Base-by-base conservation (phyloP, 345 rosid genomes). In the Rhizophora mangle region DNA sequence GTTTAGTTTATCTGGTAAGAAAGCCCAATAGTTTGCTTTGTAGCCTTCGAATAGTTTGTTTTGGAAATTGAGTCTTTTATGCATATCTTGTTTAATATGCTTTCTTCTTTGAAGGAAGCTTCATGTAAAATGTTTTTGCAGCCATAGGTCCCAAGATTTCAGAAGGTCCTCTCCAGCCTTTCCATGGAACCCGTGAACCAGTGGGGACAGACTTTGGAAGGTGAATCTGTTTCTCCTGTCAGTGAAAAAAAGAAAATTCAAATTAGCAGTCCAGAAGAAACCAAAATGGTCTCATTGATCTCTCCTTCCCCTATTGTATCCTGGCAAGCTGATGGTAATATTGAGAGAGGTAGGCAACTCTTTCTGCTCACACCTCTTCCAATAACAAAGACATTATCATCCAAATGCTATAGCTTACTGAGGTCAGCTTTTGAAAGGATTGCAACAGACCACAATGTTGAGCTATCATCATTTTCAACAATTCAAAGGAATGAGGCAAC, bases 251-350 rank as follows among this genome's bases (percentile, higher is more conserved):
- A 77, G 26, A 63, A 68, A 63, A 75, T 79, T 29, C 83, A 83
- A 29, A 63, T 80, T 68, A 85, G 74, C 52, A 95, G 96, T 82
- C 96, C 94, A 43, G 91, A 85, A 46, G 78, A 82, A 71, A 80
- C 43, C 24, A 74, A 72, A 4, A 72, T 72, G 68, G 84, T 81
- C 65, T 76, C 87, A 2, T 68, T 95, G 72, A 82, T 95, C 58
- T 95, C 99, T 76, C 98, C 97, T 70, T 95, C 98, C 64, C 98
- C 99, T 6, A 86, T 92, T 6, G 98, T 95, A 24, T 79, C 90
- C 8, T 92, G 98, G 98, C 88, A 87, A 74, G 91, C 83, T 68
- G 85, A 80, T 67, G 74, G 88, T 59, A 79, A 84, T 6, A 68
- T 77, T 6, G 92, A 88, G 43, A 86, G 87, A 76, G 84, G 88